These are phyloP conservation scores for Tubosaeta brunneosetosa DNA, from an alignment of 768 basidiomycete species.

Conservation along the genomic window DNA sequence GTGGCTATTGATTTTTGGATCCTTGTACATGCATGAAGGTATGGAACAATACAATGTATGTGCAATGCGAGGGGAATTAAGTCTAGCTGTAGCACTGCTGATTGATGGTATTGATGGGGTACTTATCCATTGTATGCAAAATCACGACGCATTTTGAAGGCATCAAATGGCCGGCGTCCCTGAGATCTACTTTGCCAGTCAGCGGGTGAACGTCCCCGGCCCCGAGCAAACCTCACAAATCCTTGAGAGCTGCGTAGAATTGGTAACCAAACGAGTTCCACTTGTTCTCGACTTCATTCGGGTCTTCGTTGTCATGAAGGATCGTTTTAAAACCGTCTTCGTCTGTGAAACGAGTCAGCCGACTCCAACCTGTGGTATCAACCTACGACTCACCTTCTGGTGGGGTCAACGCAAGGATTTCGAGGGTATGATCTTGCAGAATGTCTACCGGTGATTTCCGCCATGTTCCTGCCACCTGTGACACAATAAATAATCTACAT, in stretches of 20 bases:
- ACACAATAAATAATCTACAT: neutral
- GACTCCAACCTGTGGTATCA: neutral
- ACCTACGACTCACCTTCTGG: constrained; percentile 14
- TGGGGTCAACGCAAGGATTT: constrained; percentile 17
- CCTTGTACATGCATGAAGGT: constrained; percentile 4
- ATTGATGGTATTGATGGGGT: neutral
- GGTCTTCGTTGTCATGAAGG: constrained; percentile 18
- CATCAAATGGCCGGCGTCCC: constrained; percentile 15
- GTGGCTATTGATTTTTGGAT: constrained; percentile 25
- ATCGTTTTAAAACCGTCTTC: constrained; percentile 7
- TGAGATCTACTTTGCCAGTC: constrained; percentile 1
- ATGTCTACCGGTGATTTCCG: constrained; percentile 5
- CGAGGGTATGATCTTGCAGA: constrained; percentile 24
- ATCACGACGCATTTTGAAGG: constrained; percentile 26
- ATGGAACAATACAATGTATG: constrained; percentile 10
- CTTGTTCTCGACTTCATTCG: constrained; percentile 10
- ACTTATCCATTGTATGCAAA: constrained; percentile 30
- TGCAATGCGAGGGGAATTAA: neutral
- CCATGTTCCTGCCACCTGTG: constrained; percentile 15
- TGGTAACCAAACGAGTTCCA: constrained; percentile 16
- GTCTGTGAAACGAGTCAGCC: constrained; percentile 12
- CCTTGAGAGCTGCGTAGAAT: constrained; percentile 17
- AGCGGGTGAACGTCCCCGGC: neutral
- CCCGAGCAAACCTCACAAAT: constrained; percentile 12
- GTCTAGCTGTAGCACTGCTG: neutral